Base-by-base conservation (phyloP, 768 basidiomycete genomes). In the Mrakia hoshinonis region DNA sequence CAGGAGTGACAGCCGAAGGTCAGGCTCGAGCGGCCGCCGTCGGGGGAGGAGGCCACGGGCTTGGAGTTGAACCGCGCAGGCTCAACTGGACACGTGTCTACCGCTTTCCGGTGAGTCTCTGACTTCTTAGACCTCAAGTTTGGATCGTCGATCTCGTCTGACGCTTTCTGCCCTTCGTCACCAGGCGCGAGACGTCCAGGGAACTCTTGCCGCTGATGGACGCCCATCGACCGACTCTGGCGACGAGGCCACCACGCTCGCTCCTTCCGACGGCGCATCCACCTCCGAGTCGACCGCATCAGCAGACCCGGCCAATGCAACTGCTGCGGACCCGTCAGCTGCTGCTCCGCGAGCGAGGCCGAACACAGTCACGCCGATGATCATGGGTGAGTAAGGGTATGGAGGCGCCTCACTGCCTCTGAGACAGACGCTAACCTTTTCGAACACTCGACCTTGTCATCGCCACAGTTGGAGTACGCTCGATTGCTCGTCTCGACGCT, bases 81-180 rank as follows among this genome's bases (percentile, higher is more conserved):
- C 46, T 70, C 46, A 70, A 70, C 47, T 70, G 69, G 69, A 63
- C 46, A 43, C 31, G 69, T 6, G 69, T 70, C 34, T 64, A 70
- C 49, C 69, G 69, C 22, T 70, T 70, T 48, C 38, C 69, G 31
- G 67, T 68, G 11, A 3, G 67, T 68, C 49, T 36, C n/a, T 5
- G 1, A 31, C 38, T 39, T 31, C 3, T 34, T 34, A n/a, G n/a
- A n/a, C n/a, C n/a, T n/a, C n/a, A n/a, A n/a, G n/a, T n/a, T n/a
- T n/a, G n/a, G n/a, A n/a, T n/a, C 34, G 6, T 29, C n/a, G 6
- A 29, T 55, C 24, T 43, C 6, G 43, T 7, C 29, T 65, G 63
- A 46, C 43, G 34, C 9, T 24, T 12, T 31, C 4, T 65, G 0
- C 11, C 4, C n/a, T 6, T 47, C 13, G 15, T 26, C 43, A 15